Conservation (phyloP, 129 eudicot genomes). For the Solidago caesia region DNA sequence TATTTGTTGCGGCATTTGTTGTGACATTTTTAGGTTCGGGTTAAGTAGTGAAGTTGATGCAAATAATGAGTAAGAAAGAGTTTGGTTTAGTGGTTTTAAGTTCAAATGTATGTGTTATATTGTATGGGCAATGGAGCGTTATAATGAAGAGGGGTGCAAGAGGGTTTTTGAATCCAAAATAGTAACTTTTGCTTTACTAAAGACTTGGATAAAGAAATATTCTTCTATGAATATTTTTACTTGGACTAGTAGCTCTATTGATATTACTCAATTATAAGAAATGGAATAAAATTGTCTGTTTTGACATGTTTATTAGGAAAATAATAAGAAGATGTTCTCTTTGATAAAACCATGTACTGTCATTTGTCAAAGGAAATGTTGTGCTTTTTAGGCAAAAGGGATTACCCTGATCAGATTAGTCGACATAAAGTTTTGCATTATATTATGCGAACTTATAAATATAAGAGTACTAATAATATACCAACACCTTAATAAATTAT, state of each 20-base stretch:
- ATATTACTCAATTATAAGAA: not conserved
- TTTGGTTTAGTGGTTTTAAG: slow-evolving; percentile 23
- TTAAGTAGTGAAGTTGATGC: not conserved
- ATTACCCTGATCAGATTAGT: no score
- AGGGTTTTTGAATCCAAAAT: slow-evolving; percentile 42
- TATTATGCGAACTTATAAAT: no score
- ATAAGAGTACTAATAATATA: no score
- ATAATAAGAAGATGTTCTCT: no score
- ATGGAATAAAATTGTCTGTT: not conserved
- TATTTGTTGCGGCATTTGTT: slow-evolving; percentile 36
- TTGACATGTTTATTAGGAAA: no score
- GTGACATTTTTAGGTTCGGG: slow-evolving; percentile 29
- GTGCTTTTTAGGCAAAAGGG: no score
- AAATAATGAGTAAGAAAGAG: slow-evolving; percentile 18
- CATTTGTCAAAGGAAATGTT: no score
- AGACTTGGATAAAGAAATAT: slow-evolving; percentile 33
- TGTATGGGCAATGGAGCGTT: slow-evolving; percentile 31
- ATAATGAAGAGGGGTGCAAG: slow-evolving; percentile 33
- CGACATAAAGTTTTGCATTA: no score
- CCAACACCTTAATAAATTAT: no score
- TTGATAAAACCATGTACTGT: no score
- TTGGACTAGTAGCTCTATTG: slow-evolving; percentile 2
- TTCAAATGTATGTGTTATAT: slow-evolving; percentile 7
- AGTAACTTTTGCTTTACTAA: slow-evolving; percentile 38
- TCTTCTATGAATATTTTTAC: not conserved